Conservation (phyloP, 2,329 filamentous ascomycete genomes). For the Alternaria postmessia region DNA sequence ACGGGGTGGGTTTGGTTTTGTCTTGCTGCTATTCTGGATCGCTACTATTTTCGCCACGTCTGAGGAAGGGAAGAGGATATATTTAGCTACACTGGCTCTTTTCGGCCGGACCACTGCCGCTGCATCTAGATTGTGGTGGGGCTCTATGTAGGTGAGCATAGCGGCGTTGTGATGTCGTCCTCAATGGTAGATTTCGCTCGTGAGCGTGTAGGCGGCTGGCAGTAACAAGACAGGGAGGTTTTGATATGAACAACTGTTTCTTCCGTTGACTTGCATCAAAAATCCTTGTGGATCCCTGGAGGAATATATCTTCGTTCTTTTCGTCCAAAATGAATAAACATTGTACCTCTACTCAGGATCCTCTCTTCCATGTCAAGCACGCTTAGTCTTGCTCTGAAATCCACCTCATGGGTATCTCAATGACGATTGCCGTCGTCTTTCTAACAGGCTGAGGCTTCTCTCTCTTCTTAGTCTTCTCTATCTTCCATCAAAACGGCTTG, state of each 20-base stretch:
- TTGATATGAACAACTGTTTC: neutral
- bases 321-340: neutral
- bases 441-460: neutral
- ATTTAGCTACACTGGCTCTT: neutral
- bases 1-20: neutral
- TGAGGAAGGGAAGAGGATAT: neutral
- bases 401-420: constrained; percentile 2
- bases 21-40: neutral
- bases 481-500: constrained; percentile 70
- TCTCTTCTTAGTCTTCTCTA: neutral
- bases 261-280: neutral
- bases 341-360: neutral
- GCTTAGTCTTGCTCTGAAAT: neutral
- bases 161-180: neutral
- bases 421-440: neutral
- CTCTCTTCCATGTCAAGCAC: neutral
- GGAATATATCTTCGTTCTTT: neutral
- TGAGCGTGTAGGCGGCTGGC: neutral
- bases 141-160: neutral
- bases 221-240: neutral
- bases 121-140: neutral
- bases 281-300: too few species aligned
- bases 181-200: neutral
- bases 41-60: neutral
- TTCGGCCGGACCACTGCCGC: neutral